Evolutionary conservation across 164 flowering plant genomes (phyloP), one percentile per base, ranked within the genome.

Genomic region (Tetrastigma voinierianum): DNA sequence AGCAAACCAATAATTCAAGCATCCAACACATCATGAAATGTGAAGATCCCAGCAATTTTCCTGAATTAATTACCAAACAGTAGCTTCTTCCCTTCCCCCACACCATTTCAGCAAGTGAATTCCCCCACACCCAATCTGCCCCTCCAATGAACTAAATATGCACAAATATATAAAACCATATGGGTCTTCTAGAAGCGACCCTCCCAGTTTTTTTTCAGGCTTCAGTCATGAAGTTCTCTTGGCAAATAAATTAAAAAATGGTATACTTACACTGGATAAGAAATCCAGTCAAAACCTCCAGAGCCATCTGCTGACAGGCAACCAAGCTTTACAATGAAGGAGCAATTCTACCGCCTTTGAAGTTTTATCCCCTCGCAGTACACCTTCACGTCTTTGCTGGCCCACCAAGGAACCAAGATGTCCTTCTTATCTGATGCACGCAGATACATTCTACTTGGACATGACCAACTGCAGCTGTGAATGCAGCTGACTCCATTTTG

Each of bases 211-310:
- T 20, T 17, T 55, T 20, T 9, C 10, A 21, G 25, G 18, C 25
- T 18, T 23, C 25, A 55, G 58, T 14, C 58, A 21, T 17, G 3
- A 21, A 8, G 32, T 55, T 56, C 15, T 23, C 14, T 11, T 4
- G 9, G 23, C 15, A 20, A 56, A 56, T 15, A 56, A 56, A 56
- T 56, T 20, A 56, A 56, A 56, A 16, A 56, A 56, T 56, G 59
- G 16, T 21, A 56, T 23, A 56, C 11, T 56, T 53, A 53, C 56
- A 53, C 12, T 4, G 56, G 59, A 20, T 21, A 53, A 17, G 9
- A 18, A 56, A 9, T 24, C 40, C 59, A 56, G 40, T 13, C 15
- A 12, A 23, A 56, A 10, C 3, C 10, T 13, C 11, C n/a, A 0
- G 24, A 0, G 32, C 16, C 16, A 20, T 23, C 3, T 56, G 4